A percentile compares a stretch with the other conserved stretches of the same genome.
Conservation (phyloP, 2,329 filamentous ascomycete species). For the Fusarium sp. region DNA sequence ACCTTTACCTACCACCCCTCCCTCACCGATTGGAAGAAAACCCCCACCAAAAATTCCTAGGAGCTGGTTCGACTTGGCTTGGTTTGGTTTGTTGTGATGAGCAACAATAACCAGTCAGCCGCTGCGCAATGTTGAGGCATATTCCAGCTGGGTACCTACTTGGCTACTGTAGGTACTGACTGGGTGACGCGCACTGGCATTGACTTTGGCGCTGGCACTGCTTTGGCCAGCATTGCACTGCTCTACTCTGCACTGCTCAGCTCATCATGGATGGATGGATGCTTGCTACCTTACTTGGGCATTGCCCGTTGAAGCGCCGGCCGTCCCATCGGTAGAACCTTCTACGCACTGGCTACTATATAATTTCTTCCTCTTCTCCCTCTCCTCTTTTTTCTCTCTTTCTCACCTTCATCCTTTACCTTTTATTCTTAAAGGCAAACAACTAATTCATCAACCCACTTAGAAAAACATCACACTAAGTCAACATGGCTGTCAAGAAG, state of each 20-base stretch:
- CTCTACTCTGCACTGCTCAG: constrained; percentile 8
- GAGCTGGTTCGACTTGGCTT: constrained; percentile 38
- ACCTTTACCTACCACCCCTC: constrained; percentile 22
- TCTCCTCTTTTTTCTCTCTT: constrained; percentile 25
- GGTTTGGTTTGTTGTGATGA: constrained; percentile 41
- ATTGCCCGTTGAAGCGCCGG: constrained; percentile 33
- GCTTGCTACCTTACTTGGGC: not conserved
- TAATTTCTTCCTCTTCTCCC: constrained; percentile 27
- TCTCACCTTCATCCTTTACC: constrained; percentile 21
- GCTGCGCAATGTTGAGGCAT: constrained; percentile 43
- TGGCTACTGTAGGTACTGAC: not conserved
- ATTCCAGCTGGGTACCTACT: constrained; percentile 33
- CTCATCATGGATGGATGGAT: not conserved
- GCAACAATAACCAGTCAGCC: constrained; percentile 41
- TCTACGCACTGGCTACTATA: constrained; percentile 30
- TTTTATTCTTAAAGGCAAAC: constrained; percentile 23
- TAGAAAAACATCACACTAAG: constrained; percentile 36
- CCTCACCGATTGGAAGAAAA: constrained; percentile 37
- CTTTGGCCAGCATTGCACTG: constrained; percentile 2
- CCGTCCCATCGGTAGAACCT: constrained; percentile 33
- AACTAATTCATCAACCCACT: constrained; percentile 41
- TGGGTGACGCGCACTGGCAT: constrained; percentile 7
- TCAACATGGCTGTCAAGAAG: constrained; percentile 89
- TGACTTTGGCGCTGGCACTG: not conserved
- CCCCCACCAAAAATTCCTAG: constrained; percentile 42